Evolutionary conservation across 129 eudicot species (phyloP).

Genomic region (Calendula officinalis): DNA sequence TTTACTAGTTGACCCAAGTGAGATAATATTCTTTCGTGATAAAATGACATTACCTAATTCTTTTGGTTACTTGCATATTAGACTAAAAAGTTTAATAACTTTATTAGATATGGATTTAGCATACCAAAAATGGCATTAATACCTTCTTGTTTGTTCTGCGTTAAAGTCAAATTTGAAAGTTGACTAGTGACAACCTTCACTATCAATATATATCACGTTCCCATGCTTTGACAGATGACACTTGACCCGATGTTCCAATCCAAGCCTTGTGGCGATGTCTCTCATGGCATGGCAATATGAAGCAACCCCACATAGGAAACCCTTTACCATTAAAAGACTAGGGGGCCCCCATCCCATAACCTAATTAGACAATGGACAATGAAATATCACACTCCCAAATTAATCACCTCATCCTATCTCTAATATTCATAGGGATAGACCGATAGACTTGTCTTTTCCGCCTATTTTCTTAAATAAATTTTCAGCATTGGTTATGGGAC

Average conservation of each 20-base stretch:
- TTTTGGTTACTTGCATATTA: neutral
- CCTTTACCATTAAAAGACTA: conserved; percentile 19
- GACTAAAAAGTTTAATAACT: neutral
- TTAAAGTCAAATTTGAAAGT: conserved; percentile 7
- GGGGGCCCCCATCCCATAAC: conserved; percentile 36
- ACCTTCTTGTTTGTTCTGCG: neutral
- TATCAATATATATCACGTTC: conserved; percentile 29
- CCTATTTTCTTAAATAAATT: neutral
- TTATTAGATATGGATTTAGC: neutral
- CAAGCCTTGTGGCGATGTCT: conserved; percentile 35
- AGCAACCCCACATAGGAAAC: conserved; percentile 30
- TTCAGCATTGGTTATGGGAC: neutral
- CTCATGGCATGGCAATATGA: conserved; percentile 21
- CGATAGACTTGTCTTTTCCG: conserved; percentile 18
- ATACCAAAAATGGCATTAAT: neutral
- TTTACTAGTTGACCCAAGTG: neutral
- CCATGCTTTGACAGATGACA: conserved; percentile 38
- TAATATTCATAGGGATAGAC: conserved; percentile 11
- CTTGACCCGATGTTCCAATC: conserved; percentile 26
- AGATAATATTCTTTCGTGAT: neutral
- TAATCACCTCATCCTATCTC: conserved; percentile 13
- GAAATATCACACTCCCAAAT: conserved; percentile 17
- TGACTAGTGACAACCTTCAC: conserved; percentile 32
- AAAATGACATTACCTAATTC: neutral
- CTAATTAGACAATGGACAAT: conserved; percentile 20